phyloP scores from a whole-genome alignment of 2,329 filamentous ascomycete genomes.

The Paramyrothecium sp. region DNA sequence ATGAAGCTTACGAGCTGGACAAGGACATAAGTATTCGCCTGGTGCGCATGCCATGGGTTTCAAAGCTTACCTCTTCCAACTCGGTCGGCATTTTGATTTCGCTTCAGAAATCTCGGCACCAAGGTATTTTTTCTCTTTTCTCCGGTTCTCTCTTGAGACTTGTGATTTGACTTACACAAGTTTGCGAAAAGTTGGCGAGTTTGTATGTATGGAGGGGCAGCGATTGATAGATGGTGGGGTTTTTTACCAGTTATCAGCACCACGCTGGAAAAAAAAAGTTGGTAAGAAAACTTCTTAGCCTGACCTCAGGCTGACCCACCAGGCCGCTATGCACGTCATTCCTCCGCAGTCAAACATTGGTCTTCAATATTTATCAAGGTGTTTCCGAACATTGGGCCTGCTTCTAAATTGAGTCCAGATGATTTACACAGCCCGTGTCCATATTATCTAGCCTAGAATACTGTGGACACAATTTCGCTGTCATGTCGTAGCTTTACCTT shows the following conservation, averaged over 20 bases:
- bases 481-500: too few species aligned
- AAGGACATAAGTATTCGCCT: not conserved
- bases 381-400: too few species aligned
- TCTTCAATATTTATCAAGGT: too few species aligned
- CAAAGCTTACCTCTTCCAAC: constrained; percentile 64
- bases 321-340: constrained; percentile 3
- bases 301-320: not conserved
- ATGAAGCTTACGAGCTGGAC: constrained; percentile 86
- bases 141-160: too few species aligned
- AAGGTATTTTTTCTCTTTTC: not conserved
- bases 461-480: too few species aligned
- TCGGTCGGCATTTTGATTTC: constrained; percentile 65
- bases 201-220: constrained; percentile 21
- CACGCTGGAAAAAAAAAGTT: not conserved
- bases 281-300: not conserved
- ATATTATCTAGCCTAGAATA: too few species aligned
- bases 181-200: constrained; percentile 3
- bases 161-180: too few species aligned
- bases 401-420: too few species aligned
- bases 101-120: not conserved
- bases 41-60: not conserved
- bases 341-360: too few species aligned
- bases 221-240: constrained; percentile 6
- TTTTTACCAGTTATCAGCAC: constrained; percentile 6
- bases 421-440: too few species aligned